Conservation (phyloP, 352 stramenopile species). For the Phytophthora brassicae region DNA sequence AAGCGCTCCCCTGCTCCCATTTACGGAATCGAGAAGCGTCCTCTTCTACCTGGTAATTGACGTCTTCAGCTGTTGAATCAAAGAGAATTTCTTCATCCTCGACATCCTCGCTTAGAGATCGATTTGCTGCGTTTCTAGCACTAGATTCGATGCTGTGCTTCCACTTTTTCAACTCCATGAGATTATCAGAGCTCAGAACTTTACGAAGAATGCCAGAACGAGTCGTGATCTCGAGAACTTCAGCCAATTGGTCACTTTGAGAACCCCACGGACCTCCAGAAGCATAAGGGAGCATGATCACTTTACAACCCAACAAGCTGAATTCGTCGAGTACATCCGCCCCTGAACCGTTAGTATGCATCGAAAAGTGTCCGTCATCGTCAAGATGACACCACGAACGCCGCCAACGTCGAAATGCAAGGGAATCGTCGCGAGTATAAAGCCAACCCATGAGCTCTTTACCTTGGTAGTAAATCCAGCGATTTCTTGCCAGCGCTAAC, state of each 20-base stretch:
- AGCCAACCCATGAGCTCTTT: conserved; percentile 82
- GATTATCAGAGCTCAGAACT: conserved; percentile 63
- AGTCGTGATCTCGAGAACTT: conserved; percentile 66
- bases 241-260: conserved; percentile 22
- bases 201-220: conserved; percentile 49
- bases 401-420: conserved; percentile 84
- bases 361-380: conserved; percentile 62
- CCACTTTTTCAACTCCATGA: conserved; percentile 71
- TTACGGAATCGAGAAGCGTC: conserved; percentile 6
- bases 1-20: conserved; percentile 25
- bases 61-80: conserved; percentile 26
- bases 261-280: conserved; percentile 51
- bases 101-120: conserved; percentile 21
- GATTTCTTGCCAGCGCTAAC: conserved; percentile 50
- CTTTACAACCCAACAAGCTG: conserved; percentile 58
- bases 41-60: conserved; percentile 15
- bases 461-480: conserved; percentile 59
- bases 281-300: conserved; percentile 63
- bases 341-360: conserved; percentile 74
- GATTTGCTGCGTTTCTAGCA: conserved; percentile 42
- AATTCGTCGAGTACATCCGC: conserved; percentile 69
- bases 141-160: conserved; percentile 68
- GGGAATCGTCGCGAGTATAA: conserved; percentile 78
- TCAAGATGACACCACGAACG: conserved; percentile 83
- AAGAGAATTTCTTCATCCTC: conserved; percentile 42